Base-by-base conservation (phyloP, 257 asterid genomes). In the Prunella vulgaris region DNA sequence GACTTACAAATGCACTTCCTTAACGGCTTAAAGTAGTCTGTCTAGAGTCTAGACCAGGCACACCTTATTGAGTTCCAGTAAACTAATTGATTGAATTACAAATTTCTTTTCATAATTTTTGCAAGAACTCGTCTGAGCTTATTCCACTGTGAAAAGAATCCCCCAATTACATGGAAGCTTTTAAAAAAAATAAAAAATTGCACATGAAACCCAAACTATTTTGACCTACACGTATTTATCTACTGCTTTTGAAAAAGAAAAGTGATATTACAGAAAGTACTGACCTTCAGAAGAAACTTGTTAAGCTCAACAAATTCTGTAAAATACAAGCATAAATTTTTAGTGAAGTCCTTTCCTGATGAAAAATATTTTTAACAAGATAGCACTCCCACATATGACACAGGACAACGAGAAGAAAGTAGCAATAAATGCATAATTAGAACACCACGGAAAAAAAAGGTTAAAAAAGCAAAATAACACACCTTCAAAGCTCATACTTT, bases 401-500 rank as follows among this genome's bases (percentile, higher is more conserved):
- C 30, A 40, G 32, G 12, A 46, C 14, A 73, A 24, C 10, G 37
- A 44, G 17, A 60, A 18, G 38, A 58, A 52, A 2, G 24, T 21
- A 51, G 44, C 59, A 42, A 65, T 46, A 6, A 62, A 38, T 44
- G 17, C 69, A 37, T 52, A 53, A 56, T 18, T 56, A 35, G 67
- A 52, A 20, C 42, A 61, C 22, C 20, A 28, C 1, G 5, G 20
- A 4, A 5, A n/a, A 48, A 5, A 15, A 13, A 57, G 33, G 10
- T 32, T 17, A 52, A 70, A 24, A 28, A 30, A 15, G 69, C 37
- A 64, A 58, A 48, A 24, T 5, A 61, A 24, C 56, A 48, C 73
- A 84, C 96, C 96, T 78, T 85, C 88, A 73, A 87, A 87, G 76
- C 86, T 84, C 96, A 89, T 89, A n/a, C 90, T 85, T 73, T 92